Evolutionary conservation across 768 basidiomycete genomes (phyloP).

Genomic region (Lactarius quietus): DNA sequence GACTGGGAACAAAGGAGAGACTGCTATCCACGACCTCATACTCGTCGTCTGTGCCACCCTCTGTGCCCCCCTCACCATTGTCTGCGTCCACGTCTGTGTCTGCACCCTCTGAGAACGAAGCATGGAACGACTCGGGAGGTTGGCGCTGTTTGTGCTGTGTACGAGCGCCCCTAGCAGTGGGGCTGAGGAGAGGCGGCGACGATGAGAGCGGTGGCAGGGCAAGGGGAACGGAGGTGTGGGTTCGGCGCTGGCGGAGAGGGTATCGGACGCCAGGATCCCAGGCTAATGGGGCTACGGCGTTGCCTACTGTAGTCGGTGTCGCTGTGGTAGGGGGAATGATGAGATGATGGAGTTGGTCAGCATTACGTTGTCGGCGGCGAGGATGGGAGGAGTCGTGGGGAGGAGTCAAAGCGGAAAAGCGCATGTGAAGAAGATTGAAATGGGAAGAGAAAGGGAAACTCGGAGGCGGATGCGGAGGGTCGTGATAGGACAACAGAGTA

Average conservation of each 20-base stretch:
- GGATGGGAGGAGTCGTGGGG: neutral
- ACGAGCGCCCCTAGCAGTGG: neutral
- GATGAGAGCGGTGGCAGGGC: neutral
- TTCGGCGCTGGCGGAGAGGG: neutral
- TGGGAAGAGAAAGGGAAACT: neutral
- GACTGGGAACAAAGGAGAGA: constrained; percentile 8
- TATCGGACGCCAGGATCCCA: constrained; percentile 14
- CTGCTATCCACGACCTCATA: neutral
- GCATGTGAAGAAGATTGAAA: neutral
- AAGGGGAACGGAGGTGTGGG: neutral
- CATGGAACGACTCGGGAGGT: neutral
- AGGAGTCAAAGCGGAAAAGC: constrained; percentile 5
- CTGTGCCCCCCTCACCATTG: neutral
- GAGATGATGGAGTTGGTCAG: constrained; percentile 14
- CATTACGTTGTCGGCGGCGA: constrained; percentile 11
- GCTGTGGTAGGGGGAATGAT: neutral
- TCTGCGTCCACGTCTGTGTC: neutral
- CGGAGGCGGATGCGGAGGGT: constrained; percentile 14
- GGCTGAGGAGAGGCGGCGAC: constrained; percentile 1
- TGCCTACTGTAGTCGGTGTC: neutral
- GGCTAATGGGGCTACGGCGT: neutral
- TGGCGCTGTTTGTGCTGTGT: constrained; percentile 8
- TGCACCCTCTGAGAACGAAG: neutral
- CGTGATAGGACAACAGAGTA: neutral
- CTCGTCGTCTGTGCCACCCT: neutral